These are phyloP conservation scores for Themeda triandra DNA, from an alignment of 176 grass and related monocot genomes.

Conservation along the genomic window DNA sequence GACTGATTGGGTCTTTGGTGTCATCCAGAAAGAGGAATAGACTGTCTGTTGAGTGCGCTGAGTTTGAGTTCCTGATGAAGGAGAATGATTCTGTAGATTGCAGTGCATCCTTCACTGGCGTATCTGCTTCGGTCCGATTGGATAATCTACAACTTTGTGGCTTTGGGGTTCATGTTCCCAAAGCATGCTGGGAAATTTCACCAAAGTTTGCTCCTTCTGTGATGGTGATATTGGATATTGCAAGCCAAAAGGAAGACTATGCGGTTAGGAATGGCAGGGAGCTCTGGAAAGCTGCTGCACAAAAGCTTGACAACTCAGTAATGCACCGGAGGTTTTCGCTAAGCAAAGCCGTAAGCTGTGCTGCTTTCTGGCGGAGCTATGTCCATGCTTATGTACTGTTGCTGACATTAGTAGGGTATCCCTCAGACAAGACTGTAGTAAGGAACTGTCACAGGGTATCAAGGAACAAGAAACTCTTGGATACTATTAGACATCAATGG, in stretches of 20 bases:
- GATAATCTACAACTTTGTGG: slow-evolving; percentile 47
- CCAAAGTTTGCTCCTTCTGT: slow-evolving; percentile 46
- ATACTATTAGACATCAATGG: slow-evolving; percentile 49
- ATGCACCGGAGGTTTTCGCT: slow-evolving; percentile 37
- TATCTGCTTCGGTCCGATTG: slow-evolving; percentile 45
- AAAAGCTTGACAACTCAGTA: slow-evolving; percentile 30
- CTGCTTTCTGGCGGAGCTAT: slow-evolving; percentile 56
- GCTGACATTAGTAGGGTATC: slow-evolving; percentile 62
- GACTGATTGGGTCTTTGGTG: slow-evolving; percentile 48
- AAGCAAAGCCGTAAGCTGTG: slow-evolving; percentile 43
- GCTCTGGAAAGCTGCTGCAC: slow-evolving; percentile 58
- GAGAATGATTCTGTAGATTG: slow-evolving; percentile 48
- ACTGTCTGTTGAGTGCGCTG: slow-evolving; percentile 44
- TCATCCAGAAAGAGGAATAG: slow-evolving; percentile 49
- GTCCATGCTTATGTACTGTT: slow-evolving; percentile 63
- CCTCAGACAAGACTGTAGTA: slow-evolving; percentile 41
- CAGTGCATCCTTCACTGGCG: slow-evolving; percentile 47
- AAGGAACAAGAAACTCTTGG: slow-evolving; percentile 47
- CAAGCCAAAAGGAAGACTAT: slow-evolving; percentile 44
- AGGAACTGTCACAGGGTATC: slow-evolving; percentile 34
- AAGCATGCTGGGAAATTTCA: slow-evolving; percentile 36
- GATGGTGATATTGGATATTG: slow-evolving; percentile 59
- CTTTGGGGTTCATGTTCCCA: slow-evolving; percentile 56
- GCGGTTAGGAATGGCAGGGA: slow-evolving; percentile 53
- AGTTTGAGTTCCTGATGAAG: slow-evolving; percentile 60